These are phyloP conservation scores for Trichoderma sp. DNA, from an alignment of 2,329 filamentous ascomycete species.

Conservation along the genomic window DNA sequence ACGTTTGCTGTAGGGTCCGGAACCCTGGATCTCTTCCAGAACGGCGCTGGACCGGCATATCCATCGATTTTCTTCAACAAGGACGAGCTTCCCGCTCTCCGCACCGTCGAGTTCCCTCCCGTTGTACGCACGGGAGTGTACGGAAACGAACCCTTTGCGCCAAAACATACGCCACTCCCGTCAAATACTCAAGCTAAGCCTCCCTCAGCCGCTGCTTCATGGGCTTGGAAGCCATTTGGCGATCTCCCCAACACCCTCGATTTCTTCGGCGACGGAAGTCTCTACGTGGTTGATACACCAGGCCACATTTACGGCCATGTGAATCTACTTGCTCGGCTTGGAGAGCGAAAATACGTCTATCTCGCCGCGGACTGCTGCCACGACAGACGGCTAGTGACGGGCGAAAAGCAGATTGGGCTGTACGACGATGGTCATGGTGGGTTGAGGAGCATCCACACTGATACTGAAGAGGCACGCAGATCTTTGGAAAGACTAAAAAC, in stretches of 20 bases:
- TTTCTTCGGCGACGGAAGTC: constrained; percentile 10
- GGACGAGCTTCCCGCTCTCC: neutral
- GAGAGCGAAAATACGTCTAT: neutral
- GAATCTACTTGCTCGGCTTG: constrained; percentile 4
- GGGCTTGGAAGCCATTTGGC: neutral
- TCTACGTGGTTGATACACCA: constrained; percentile 4
- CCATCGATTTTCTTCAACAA: neutral
- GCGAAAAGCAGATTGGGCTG: neutral
- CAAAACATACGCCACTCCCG: neutral
- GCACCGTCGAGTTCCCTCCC: constrained; percentile 7
- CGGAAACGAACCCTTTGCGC: constrained; percentile 1
- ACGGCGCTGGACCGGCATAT: neutral
- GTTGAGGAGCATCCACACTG: neutral
- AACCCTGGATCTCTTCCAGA: neutral
- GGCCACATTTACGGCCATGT: constrained; percentile 14
- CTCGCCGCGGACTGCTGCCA: constrained; percentile 6
- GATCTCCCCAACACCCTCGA: neutral
- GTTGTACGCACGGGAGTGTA: neutral
- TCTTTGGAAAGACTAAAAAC: neutral
- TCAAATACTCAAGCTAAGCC: neutral
- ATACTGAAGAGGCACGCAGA: neutral
- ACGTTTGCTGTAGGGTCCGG: constrained; percentile 10
- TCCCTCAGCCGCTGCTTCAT: neutral
- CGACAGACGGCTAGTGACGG: neutral
- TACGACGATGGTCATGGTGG: neutral